phyloP scores from a whole-genome alignment of 208 protist species.

The Trypanosoma melophagium region DNA sequence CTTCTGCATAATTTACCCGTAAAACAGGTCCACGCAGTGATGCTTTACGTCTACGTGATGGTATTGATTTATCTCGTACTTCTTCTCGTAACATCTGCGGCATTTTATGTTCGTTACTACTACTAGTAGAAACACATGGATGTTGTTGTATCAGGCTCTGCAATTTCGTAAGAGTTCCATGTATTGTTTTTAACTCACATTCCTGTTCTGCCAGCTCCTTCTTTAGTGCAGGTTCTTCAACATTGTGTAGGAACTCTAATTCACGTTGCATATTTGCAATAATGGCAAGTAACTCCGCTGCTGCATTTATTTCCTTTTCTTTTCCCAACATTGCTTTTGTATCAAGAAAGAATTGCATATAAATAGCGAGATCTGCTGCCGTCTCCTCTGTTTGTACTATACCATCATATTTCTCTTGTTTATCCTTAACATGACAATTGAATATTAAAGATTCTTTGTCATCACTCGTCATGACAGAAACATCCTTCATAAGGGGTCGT shows the following conservation, averaged over 20 bases:
- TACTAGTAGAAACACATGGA: not conserved
- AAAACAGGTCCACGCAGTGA: too few relatives aligned
- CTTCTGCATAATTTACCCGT: too few relatives aligned
- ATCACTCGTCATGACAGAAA: not conserved
- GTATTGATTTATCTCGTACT: not conserved
- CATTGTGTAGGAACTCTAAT: slow-evolving; percentile 28
- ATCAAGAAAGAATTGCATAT: slow-evolving; percentile 4
- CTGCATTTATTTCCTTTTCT: not conserved
- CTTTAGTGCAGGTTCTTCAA: slow-evolving; percentile 31
- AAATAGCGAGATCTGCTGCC: not conserved
- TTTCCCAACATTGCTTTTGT: not conserved
- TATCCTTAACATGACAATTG: not conserved
- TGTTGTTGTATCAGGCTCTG: slow-evolving; percentile 20
- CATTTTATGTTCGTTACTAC: not conserved
- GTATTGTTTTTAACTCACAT: slow-evolving; percentile 21
- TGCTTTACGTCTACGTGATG: not conserved
- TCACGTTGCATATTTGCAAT: slow-evolving; percentile 20
- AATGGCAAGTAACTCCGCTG: not conserved
- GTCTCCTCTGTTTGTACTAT: slow-evolving; percentile 11
- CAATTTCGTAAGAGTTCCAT: slow-evolving; percentile 22
- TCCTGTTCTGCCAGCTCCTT: slow-evolving; percentile 19
- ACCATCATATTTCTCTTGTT: not conserved
- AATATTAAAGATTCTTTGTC: not conserved
- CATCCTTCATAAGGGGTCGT: not conserved
- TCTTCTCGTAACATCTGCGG: not conserved